Evolutionary conservation across 257 asterid species (phyloP).

Genomic region (Ilex asprella): DNA sequence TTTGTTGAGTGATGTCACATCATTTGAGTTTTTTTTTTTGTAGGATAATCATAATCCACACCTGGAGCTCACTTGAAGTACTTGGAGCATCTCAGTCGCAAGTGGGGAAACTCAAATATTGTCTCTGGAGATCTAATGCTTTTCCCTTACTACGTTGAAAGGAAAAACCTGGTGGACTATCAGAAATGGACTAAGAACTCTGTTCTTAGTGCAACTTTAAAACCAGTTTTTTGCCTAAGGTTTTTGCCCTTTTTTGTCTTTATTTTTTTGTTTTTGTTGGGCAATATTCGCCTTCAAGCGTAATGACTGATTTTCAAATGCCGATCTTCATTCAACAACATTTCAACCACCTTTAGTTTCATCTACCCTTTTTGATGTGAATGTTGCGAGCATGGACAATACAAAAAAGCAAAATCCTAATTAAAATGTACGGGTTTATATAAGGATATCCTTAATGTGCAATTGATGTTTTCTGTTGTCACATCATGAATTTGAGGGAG

Average conservation of each 20-base stretch:
- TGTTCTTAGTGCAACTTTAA: slow-evolving; percentile 70
- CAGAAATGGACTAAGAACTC: slow-evolving; percentile 88
- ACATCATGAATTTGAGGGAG: too few relatives aligned
- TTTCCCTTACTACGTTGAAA: slow-evolving; percentile 68
- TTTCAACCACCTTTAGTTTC: slow-evolving; percentile 36
- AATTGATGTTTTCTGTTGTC: too few relatives aligned
- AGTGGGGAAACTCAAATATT: slow-evolving; percentile 72
- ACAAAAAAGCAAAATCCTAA: slow-evolving; percentile 26
- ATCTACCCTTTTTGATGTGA: slow-evolving; percentile 23
- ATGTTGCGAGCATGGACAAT: slow-evolving; percentile 17
- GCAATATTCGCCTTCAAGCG: background rate
- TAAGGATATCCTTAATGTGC: too few relatives aligned
- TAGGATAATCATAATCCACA: slow-evolving; percentile 89
- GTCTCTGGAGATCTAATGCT: slow-evolving; percentile 61
- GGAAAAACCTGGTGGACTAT: slow-evolving; percentile 51
- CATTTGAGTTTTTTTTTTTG: slow-evolving; percentile 3
- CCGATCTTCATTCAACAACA: slow-evolving; percentile 42
- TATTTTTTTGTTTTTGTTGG: background rate
- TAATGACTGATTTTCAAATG: slow-evolving; percentile 54
- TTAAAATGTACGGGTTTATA: too few relatives aligned
- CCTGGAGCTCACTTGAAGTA: slow-evolving; percentile 82
- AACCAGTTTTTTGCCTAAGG: slow-evolving; percentile 94
- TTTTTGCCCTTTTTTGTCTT: slow-evolving; percentile 12
- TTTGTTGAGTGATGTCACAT: too few relatives aligned
- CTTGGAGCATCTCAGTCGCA: slow-evolving; percentile 88